phyloP scores from a whole-genome alignment of 768 basidiomycete genomes.

The Calocybe gangraenosa region DNA sequence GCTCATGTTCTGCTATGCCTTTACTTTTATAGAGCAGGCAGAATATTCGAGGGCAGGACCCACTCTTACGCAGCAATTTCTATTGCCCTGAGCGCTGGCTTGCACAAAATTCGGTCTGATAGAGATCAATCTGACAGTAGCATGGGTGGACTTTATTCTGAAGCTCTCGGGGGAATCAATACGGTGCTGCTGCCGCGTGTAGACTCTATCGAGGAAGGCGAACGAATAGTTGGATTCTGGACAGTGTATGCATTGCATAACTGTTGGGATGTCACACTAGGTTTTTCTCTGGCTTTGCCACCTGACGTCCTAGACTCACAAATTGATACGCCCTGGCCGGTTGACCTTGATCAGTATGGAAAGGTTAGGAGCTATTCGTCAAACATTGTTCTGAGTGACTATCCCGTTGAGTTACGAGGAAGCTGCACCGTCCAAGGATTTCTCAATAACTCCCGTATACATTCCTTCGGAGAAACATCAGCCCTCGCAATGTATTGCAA shows the following conservation, averaged over 20 bases:
- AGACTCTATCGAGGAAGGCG: conserved; percentile 52
- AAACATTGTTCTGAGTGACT: background rate
- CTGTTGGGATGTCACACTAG: conserved; percentile 46
- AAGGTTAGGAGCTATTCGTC: conserved; percentile 18
- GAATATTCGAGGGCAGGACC: conserved; percentile 53
- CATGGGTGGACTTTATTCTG: too few species aligned
- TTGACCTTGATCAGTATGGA: conserved; percentile 35
- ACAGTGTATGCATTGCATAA: conserved; percentile 53
- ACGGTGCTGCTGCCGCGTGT: conserved; percentile 32
- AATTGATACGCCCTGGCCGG: conserved; percentile 48
- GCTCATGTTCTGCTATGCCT: conserved; percentile 55
- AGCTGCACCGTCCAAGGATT: conserved; percentile 37
- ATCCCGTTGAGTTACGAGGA: conserved; percentile 42
- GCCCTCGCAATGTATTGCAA: conserved; percentile 5
- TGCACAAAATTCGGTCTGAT: conserved; percentile 39
- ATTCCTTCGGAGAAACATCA: conserved; percentile 4
- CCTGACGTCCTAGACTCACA: conserved; percentile 43
- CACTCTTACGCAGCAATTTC: conserved; percentile 48
- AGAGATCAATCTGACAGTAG: too few species aligned
- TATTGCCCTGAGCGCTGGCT: conserved; percentile 36
- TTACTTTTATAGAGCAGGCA: conserved; percentile 57
- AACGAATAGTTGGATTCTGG: conserved; percentile 65
- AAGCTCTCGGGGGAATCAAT: conserved; percentile 33
- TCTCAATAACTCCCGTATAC: background rate
- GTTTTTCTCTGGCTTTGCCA: conserved; percentile 43